phyloP scores from a whole-genome alignment of 371 early-diverging fungal species.

The Lichtheimia ramosa region DNA sequence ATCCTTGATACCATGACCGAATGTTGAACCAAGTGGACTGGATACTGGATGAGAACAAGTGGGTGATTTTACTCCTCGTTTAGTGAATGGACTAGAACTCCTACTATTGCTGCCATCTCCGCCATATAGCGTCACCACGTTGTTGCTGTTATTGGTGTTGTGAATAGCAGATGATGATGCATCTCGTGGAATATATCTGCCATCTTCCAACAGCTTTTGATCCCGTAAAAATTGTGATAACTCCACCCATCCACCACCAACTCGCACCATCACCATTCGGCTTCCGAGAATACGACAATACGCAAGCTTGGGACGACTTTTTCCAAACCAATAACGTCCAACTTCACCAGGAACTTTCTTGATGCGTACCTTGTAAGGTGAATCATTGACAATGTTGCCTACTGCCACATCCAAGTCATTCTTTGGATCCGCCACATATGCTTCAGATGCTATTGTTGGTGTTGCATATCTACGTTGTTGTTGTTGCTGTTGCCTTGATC shows the following conservation, averaged over 20 bases:
- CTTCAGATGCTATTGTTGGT: conserved; percentile 4
- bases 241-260: conserved; percentile 80
- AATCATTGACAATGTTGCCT: conserved; percentile 68
- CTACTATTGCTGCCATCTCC: conserved; percentile 12
- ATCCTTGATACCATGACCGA: conserved; percentile 44
- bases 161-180: conserved; percentile 37
- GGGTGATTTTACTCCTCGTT: conserved; percentile 36
- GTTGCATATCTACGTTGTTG: neutral
- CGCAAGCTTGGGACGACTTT: conserved; percentile 66
- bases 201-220: conserved; percentile 42
- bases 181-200: conserved; percentile 56
- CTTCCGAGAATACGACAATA: conserved; percentile 71
- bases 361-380: conserved; percentile 41
- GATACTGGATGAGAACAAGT: conserved; percentile 25
- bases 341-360: conserved; percentile 60
- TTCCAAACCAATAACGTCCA: conserved; percentile 76
- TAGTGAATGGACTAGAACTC: conserved; percentile 7
- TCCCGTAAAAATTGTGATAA: conserved; percentile 57
- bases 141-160: conserved; percentile 46
- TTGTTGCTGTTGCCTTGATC: neutral
- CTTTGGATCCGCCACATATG: conserved; percentile 65
- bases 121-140: conserved; percentile 18
- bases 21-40: conserved; percentile 7
- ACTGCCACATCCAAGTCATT: conserved; percentile 74
- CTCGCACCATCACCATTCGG: conserved; percentile 77